A percentile compares a stretch with the other conserved stretches of the same genome.
phyloP scores from a whole-genome alignment of 208 protist genomes.

The Acanthamoeba culbertsoni region DNA sequence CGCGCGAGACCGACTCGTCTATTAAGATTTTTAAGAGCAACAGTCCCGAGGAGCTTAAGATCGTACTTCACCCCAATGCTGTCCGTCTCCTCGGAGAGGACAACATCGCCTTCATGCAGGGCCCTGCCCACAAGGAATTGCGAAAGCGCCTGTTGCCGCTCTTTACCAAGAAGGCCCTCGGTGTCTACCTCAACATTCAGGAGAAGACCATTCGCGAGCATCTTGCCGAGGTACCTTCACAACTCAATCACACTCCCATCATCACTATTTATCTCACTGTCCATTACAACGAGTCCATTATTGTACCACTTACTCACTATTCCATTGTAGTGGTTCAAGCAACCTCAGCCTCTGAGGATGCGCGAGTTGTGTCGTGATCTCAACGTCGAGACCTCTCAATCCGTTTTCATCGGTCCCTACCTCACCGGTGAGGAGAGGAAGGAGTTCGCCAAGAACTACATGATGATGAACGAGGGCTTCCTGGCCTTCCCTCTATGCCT shows the following conservation, averaged over 20 bases:
- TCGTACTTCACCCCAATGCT: slow-evolving; percentile 63
- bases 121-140: slow-evolving; percentile 71
- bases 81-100: slow-evolving; percentile 64
- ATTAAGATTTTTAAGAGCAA: slow-evolving; percentile 59
- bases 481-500: slow-evolving; percentile 90
- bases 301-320: background rate
- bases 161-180: slow-evolving; percentile 76
- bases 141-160: slow-evolving; percentile 78
- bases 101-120: slow-evolving; percentile 79
- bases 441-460: slow-evolving; percentile 90
- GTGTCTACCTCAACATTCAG: slow-evolving; percentile 77
- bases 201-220: slow-evolving; percentile 68
- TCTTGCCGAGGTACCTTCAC: background rate
- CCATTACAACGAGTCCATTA: background rate
- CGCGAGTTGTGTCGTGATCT: slow-evolving; percentile 81
- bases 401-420: slow-evolving; percentile 92
- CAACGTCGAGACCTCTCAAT: slow-evolving; percentile 91
- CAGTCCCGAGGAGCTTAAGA: slow-evolving; percentile 41
- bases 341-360: slow-evolving; percentile 1
- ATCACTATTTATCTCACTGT: background rate
- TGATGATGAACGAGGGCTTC: slow-evolving; percentile 92
- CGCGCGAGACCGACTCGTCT: slow-evolving; percentile 51
- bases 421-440: slow-evolving; percentile 82
- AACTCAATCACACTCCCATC: background rate
- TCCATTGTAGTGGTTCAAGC: background rate